These are phyloP conservation scores for Globisporangium cederbergense DNA, from an alignment of 352 stramenopile species.

Conservation along the genomic window DNA sequence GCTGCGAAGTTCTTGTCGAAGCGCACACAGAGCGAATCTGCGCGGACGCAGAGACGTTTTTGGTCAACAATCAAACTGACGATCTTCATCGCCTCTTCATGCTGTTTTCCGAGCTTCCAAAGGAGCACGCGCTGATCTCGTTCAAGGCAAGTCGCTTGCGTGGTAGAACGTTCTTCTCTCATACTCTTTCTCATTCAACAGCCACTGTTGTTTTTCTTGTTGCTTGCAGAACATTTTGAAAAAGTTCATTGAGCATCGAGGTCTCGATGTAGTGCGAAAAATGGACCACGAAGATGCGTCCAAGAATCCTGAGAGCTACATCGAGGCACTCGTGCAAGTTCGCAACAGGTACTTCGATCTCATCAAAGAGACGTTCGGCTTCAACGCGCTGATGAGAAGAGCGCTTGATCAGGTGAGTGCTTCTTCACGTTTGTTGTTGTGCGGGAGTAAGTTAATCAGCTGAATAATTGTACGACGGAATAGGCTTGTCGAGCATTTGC, in stretches of 20 bases:
- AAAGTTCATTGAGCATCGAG: constrained; percentile 80
- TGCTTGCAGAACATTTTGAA: constrained; percentile 76
- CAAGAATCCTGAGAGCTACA: constrained; percentile 80
- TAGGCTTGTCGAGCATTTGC: constrained; percentile 83
- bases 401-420: constrained; percentile 71
- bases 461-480: too few species aligned
- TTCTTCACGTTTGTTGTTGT: neutral
- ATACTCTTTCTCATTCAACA: neutral
- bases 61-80: constrained; percentile 75
- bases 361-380: constrained; percentile 83
- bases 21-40: constrained; percentile 80
- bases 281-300: constrained; percentile 80
- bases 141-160: constrained; percentile 55
- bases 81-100: constrained; percentile 78
- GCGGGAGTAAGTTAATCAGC: neutral
- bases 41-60: constrained; percentile 69
- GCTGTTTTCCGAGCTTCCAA: constrained; percentile 79
- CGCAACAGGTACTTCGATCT: constrained; percentile 81
- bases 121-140: constrained; percentile 72
- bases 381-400: constrained; percentile 78
- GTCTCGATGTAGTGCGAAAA: constrained; percentile 71
- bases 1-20: constrained; percentile 74
- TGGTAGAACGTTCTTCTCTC: neutral
- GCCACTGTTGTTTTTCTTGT: constrained; percentile 1
- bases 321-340: constrained; percentile 80